Base-by-base conservation (phyloP, 106 monocot genomes). In the Dendrobium officinale region DNA sequence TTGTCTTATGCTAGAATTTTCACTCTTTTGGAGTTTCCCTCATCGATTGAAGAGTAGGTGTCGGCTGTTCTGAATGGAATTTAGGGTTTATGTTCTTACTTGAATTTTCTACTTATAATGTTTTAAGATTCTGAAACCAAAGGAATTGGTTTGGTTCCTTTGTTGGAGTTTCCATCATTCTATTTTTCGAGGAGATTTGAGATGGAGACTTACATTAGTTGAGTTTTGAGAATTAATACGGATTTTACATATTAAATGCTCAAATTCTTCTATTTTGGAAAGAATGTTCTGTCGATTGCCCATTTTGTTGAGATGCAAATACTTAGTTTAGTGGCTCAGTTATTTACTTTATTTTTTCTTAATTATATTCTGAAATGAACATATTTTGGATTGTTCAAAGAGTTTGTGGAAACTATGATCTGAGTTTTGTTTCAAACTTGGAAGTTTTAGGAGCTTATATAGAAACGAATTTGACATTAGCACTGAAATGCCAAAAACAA, bases 41-140 rank as follows among this genome's bases (percentile, higher is more conserved):
- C 43, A 73, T 42, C 17, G 42, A 73, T 40, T 73, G 42, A 73
- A 48, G 24, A 47, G 5, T 26, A 47, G 6, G 6, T 27, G 10
- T 51, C 51, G 27, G 8, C 49, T 5, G 76, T 49, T 76, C 9
- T 48, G 49, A 76, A 76, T 49, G 48, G 43, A 42, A 43, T 26
- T 76, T 76, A 76, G 76, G 76, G 49, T 51, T 76, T 76, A 51
- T 76, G 11, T 47, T 48, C 42, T 76, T 18, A 26, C 18, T 26
- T 10, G 10, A 76, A 48, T 75, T 48, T 3, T 74, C 17, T 18
- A 43, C 42, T 74, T 42, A 11, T 43, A 43, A 6, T 19, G 42
- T 43, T 43, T 43, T 11, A 33, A 9, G 37, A 37, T 70, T 37
- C 9, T 11, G 70, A 70, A 37, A 31, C 7, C 33, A 11, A 70